phyloP scores from a whole-genome alignment of 2,329 filamentous ascomycete genomes.

The Fusarium cicatricum region DNA sequence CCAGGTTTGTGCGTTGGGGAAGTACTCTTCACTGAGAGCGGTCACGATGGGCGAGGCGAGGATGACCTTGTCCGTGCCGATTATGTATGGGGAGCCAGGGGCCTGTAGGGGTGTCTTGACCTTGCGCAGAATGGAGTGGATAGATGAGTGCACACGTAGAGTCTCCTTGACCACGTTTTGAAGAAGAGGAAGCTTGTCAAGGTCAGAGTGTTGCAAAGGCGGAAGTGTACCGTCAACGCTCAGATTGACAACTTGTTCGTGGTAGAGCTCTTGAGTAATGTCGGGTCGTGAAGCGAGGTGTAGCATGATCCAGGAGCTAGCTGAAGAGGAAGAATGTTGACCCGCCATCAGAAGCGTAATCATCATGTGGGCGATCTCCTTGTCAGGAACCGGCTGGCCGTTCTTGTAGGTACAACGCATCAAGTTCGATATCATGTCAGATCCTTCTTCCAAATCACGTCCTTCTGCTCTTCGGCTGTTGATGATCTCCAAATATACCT shows the following conservation, averaged over 20 bases:
- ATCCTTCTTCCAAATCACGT: slow-evolving; percentile 53
- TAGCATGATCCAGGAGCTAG: slow-evolving; percentile 80
- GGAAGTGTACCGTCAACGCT: slow-evolving; percentile 57
- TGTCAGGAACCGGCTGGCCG: slow-evolving; percentile 72
- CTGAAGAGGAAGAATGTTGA: slow-evolving; percentile 81
- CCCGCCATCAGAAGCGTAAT: slow-evolving; percentile 86
- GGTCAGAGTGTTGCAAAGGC: slow-evolving; percentile 65
- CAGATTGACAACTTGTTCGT: slow-evolving; percentile 68
- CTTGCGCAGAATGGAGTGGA: slow-evolving; percentile 77
- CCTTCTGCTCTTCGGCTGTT: slow-evolving; percentile 63
- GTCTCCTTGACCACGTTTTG: slow-evolving; percentile 75
- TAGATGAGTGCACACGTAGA: slow-evolving; percentile 73
- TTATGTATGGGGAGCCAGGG: slow-evolving; percentile 62
- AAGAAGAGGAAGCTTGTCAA: slow-evolving; percentile 68
- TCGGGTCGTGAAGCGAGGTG: slow-evolving; percentile 75
- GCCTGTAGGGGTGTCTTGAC: slow-evolving; percentile 73
- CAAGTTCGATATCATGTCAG: slow-evolving; percentile 81
- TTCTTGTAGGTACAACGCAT: slow-evolving; percentile 82
- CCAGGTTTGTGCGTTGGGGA: slow-evolving; percentile 52
- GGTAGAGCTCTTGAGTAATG: slow-evolving; percentile 74
- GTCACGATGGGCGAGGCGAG: slow-evolving; percentile 55
- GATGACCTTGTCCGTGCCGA: slow-evolving; percentile 59
- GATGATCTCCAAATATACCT: slow-evolving; percentile 77
- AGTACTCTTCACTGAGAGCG: slow-evolving; percentile 63
- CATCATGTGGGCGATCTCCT: slow-evolving; percentile 86